Evolutionary conservation across 23 red algal species (phyloP), one percentile per base, ranked within the genome.

Genomic region (Chondrus crispus): DNA sequence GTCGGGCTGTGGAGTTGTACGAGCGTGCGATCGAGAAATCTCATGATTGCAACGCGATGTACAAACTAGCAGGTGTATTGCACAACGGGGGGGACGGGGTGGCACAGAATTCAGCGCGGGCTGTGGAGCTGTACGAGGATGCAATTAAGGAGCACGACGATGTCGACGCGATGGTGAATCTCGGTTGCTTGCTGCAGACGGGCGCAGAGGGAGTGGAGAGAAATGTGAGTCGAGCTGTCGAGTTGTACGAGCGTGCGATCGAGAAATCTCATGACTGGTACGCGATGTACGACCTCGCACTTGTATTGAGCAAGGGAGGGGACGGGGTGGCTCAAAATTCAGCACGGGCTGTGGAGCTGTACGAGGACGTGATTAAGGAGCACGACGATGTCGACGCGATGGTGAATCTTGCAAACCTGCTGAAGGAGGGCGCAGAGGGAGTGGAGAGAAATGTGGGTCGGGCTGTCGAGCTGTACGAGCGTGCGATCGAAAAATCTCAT

Each of bases 281-380:
- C 45, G 77, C 77, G 28, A 82, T 62, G 77, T 82, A 82, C 45
- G 62, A 82, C 28, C 77, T 82, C 26, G 77, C 77, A 36, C 57
- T 37, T 9, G 19, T 82, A 26, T 82, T 62, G 50, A 49, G 62
- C 39, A 62, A 49, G 57, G 77, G 77, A 35, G 77, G 77, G 18
- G 77, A 82, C 11, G 77, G 77, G 16, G 29, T 58, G 44, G 10
- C 20, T 2, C 77, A 32, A 60, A 54, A 82, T 82, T 38, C 50
- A 6, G 62, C 20, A 29, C 20, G n/a, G 6, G 77, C 77, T 50
- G 62, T 82, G 1, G 22, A 49, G 77, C 77, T 82, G 24, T 82
- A 82, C n/a, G 47, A 82, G 62, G 36, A 50, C 18, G 50, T 82
- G 4, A 37, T 82, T 24, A 39, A 47, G 10, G 24, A 20, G 9